Base-by-base conservation (phyloP, 1,284 basidiomycete genomes). In the Ustilago tritici region DNA sequence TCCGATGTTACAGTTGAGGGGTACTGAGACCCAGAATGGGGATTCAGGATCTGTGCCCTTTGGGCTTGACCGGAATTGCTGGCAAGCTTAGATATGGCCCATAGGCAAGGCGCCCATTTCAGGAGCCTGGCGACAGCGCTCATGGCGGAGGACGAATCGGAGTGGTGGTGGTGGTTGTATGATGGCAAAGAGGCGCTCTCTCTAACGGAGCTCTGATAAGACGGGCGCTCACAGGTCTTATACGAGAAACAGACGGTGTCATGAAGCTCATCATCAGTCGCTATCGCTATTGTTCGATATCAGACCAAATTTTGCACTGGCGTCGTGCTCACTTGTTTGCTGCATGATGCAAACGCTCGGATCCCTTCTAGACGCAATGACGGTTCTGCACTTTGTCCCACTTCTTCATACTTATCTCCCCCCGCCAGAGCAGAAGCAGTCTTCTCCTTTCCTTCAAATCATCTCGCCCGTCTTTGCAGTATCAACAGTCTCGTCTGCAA, bases 41-140 rank as follows among this genome's bases (percentile, higher is more conserved):
- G 15, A 41, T 40, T 63, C 53, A 67, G 53, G 2, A 69, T 31
- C 4, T 74, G 65, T 8, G 59, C 35, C 8, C 66, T 47, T 10
- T 43, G 56, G 5, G 52, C 56, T 19, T 57, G 58, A 40, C 52
- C 47, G 0, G 64, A 56, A 49, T 35, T 41, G 34, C 36, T 61
- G 15, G 53, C 59, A 6, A 75, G 46, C n/a, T 34, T 64, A 10
- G 63, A 70, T 0, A 70, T 35, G 9, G 60, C 72, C 63, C 57
- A 75, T 15, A 75, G 52, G 56, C 64, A 75, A 1, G 72, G 72
- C 2, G 60, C 61, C 63, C 63, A 69, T 35, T 47, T 43, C 12
- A 70, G 23, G n/a, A 70, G 57, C 43, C 72, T 63, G 17, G 54
- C 49, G n/a, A 67, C 40, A 4, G 56, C 61, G 58, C 66, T 66